phyloP scores from a whole-genome alignment of 768 basidiomycete genomes.

The Sarcodon sp. region DNA sequence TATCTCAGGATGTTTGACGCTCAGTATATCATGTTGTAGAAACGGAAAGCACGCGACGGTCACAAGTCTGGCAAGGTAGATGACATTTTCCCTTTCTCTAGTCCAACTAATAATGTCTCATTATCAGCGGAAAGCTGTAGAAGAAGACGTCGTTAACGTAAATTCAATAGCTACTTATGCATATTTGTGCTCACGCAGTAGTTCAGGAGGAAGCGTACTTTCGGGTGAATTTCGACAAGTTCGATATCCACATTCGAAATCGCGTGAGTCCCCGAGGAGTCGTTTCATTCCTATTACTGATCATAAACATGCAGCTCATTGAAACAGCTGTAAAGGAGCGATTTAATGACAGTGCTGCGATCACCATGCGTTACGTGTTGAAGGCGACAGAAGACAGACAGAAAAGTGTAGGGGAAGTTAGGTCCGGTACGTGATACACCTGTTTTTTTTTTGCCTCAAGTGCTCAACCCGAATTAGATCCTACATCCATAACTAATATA shows the following conservation, averaged over 20 bases:
- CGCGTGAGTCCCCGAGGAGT: constrained; percentile 32
- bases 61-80: constrained; percentile 43
- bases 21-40: constrained; percentile 27
- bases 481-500: constrained; percentile 54
- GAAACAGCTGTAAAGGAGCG: constrained; percentile 64
- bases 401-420: constrained; percentile 40
- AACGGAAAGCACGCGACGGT: constrained; percentile 43
- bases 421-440: constrained; percentile 36
- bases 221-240: constrained; percentile 81
- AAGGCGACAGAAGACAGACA: constrained; percentile 60
- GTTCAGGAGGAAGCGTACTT: constrained; percentile 61
- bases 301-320: constrained; percentile 42
- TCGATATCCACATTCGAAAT: constrained; percentile 81
- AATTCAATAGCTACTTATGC: constrained; percentile 13
- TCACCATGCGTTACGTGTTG: constrained; percentile 59
- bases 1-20: not conserved
- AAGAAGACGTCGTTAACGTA: constrained; percentile 59
- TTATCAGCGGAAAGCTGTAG: constrained; percentile 25
- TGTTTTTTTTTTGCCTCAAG: not conserved
- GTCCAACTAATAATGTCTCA: not conserved
- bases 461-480: constrained; percentile 25
- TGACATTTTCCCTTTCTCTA: not conserved
- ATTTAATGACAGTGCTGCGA: constrained; percentile 64
- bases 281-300: constrained; percentile 1
- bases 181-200: not conserved